A percentile compares a stretch with the other conserved stretches of the same genome.
Conservation (phyloP, 176 grass and related monocot species). For the Aechmea fasciata region DNA sequence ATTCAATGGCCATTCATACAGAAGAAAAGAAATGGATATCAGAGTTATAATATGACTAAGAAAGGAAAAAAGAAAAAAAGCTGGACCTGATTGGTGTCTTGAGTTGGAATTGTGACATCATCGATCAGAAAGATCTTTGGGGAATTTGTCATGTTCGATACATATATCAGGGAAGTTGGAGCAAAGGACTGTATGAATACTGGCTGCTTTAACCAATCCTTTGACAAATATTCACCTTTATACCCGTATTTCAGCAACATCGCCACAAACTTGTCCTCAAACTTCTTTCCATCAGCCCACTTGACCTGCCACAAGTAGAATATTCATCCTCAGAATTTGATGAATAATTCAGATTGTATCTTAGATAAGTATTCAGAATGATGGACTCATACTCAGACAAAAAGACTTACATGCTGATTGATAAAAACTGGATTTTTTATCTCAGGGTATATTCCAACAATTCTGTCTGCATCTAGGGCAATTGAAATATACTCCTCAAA, state of each 20-base stretch:
- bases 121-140: conserved; percentile 79
- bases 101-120: conserved; percentile 51
- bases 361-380: background rate
- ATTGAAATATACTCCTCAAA: conserved; percentile 95
- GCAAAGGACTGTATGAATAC: conserved; percentile 98
- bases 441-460: conserved; percentile 89
- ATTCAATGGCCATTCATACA: background rate
- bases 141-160: conserved; percentile 72
- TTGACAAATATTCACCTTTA: conserved; percentile 76
- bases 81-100: conserved; percentile 93
- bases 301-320: conserved; percentile 55
- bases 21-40: background rate
- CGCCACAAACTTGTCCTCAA: conserved; percentile 92
- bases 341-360: background rate
- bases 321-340: background rate
- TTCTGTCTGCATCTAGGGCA: conserved; percentile 69
- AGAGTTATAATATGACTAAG: conserved; percentile 3
- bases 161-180: conserved; percentile 66
- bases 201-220: conserved; percentile 78
- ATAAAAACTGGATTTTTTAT: conserved; percentile 96
- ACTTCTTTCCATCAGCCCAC: conserved; percentile 73
- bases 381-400: background rate
- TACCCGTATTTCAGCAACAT: conserved; percentile 74
- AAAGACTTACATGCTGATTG: conserved; percentile 74
- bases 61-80: conserved; percentile 2